Evolutionary conservation across 352 stramenopile species (phyloP), one percentile per base, ranked within the genome.

Genomic region (Pythium apleroticum): DNA sequence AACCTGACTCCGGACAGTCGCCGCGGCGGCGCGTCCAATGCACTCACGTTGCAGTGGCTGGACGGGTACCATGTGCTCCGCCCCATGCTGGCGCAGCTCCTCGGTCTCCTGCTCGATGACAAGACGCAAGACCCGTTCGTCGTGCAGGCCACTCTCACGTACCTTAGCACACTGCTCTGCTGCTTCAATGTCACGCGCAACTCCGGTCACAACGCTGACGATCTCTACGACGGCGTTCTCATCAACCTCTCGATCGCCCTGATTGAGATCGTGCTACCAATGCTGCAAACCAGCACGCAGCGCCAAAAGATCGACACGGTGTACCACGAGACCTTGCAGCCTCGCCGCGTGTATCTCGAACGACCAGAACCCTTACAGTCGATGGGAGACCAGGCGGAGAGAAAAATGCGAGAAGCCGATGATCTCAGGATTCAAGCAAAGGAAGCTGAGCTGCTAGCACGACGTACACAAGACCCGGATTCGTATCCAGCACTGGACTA

Each of bases 151-250:
- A 89, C 71, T 48, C 46, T 90, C 20, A 73, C 66, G 52, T 93
- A 80, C 78, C 63, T 92, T 22, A 73, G 69, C 78, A 65, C 67
- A 77, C 55, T 60, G 20, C 53, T 72, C 46, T 57, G 39, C 37
- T 64, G 43, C 49, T 65, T 68, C 24, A 77, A 75, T 10, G 74
- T 74, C n/a, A 74, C 81, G 60, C 71, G 74, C n/a, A 75, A 73
- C 52, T 68, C 75, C 7, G 75, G 76, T 14, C 72, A 86, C n/a
- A 63, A 41, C 25, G 60, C 20, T n/a, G 76, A 81, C 41, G 77
- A 89, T 57, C 66, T 76, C 22, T 68, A 89, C 45, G 84, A 93
- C 52, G 84, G 84, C 2, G 80, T 91, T 31, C 63, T 93, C 48
- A 76, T 89, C 31, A 93, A 93, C 65, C 54, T 93, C 41, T 80